Percentiles rank a stretch among this genome's conserved stretches.
These are phyloP conservation scores for Torulaspora quercuum DNA, from an alignment of 805 yeast species.

Conservation along the genomic window DNA sequence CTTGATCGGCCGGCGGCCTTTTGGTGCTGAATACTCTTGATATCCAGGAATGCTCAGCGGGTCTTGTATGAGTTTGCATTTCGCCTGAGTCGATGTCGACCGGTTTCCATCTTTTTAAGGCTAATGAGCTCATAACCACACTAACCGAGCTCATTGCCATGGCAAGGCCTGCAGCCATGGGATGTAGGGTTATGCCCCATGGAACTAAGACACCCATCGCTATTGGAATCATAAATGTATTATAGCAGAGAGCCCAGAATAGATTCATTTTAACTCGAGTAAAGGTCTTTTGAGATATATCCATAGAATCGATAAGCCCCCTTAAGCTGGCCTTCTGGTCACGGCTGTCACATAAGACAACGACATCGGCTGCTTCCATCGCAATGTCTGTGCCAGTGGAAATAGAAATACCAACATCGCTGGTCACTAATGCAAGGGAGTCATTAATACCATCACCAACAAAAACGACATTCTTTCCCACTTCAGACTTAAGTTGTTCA, in stretches of 20 bases:
- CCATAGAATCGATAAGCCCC: constrained; percentile 59
- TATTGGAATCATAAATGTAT: constrained; percentile 80
- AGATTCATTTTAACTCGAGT: constrained; percentile 74
- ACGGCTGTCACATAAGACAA: constrained; percentile 50
- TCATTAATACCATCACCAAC: constrained; percentile 98
- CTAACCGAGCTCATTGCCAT: constrained; percentile 93
- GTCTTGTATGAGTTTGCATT: not conserved
- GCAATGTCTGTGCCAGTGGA: constrained; percentile 95
- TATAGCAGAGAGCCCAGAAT: constrained; percentile 82
- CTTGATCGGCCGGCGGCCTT: constrained; percentile 10
- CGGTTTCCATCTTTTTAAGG: constrained; percentile 63
- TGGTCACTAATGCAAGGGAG: constrained; percentile 89
- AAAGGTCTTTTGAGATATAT: constrained; percentile 68
- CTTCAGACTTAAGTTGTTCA: constrained; percentile 46
- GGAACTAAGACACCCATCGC: constrained; percentile 92
- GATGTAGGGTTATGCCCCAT: constrained; percentile 71
- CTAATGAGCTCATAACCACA: constrained; percentile 76
- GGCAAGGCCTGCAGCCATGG: constrained; percentile 84
- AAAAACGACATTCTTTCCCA: constrained; percentile 59
- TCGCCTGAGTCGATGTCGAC: constrained; percentile 5
- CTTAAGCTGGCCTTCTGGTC: constrained; percentile 33
- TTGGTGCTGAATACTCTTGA: not conserved
- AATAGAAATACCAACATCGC: constrained; percentile 87
- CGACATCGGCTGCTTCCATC: constrained; percentile 93
- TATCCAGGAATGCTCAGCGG: constrained; percentile 1